Conservation (phyloP, 768 basidiomycete species). For the Amanita polypyramis region DNA sequence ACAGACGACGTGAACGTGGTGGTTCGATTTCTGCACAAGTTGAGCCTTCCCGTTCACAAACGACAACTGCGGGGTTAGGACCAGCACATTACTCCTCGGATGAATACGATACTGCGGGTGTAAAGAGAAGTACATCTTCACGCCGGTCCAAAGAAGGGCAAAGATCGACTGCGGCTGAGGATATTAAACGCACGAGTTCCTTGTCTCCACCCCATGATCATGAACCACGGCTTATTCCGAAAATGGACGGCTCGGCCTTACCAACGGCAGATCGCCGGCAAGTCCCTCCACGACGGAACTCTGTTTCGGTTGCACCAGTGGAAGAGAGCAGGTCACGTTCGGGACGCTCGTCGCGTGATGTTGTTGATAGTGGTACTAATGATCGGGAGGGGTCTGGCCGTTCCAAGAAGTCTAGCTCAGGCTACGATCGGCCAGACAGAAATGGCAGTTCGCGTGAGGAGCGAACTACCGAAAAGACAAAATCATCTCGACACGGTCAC, state of each 20-base stretch:
- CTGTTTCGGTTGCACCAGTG: background rate
- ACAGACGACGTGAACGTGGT: background rate
- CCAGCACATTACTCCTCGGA: background rate
- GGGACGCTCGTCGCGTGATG: background rate
- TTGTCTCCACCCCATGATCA: background rate
- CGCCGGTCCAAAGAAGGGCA: background rate
- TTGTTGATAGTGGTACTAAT: background rate
- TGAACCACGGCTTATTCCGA: constrained; percentile 1
- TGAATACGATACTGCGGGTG: background rate
- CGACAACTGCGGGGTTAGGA: background rate
- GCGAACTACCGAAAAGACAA: background rate
- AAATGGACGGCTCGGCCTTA: background rate
- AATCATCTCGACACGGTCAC: background rate
- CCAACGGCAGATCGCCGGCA: background rate
- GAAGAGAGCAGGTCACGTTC: background rate
- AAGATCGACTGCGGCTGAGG: background rate
- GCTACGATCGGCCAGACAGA: background rate
- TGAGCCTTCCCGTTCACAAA: background rate
- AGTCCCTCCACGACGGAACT: background rate
- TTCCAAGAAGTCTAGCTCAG: background rate
- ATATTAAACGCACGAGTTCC: background rate
- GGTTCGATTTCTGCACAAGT: background rate
- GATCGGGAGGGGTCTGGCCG: background rate
- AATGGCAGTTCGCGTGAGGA: background rate
- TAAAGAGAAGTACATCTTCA: background rate